Evolutionary conservation across 805 yeast species (phyloP).

Genomic region (Ogataea nakhonphanomensis): DNA sequence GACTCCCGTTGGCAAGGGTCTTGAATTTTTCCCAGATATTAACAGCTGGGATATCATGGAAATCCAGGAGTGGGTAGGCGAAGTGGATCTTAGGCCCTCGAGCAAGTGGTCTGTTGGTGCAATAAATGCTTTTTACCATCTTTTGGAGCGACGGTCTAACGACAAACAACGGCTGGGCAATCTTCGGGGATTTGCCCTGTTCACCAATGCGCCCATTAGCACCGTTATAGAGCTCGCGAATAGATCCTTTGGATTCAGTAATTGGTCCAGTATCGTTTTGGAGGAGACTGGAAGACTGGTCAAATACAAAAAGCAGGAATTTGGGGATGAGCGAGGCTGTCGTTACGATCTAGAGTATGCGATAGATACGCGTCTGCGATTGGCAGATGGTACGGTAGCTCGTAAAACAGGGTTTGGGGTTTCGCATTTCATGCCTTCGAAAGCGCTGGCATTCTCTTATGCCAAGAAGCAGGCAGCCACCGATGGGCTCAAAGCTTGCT

Average conservation of each 20-base stretch:
- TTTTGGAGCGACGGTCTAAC: constrained; percentile 16
- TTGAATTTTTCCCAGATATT: constrained; percentile 21
- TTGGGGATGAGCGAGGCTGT: constrained; percentile 19
- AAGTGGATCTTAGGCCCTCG: constrained; percentile 21
- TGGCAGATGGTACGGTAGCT: constrained; percentile 43
- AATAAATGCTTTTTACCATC: constrained; percentile 17
- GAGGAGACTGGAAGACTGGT: constrained; percentile 19
- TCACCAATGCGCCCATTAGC: constrained; percentile 19
- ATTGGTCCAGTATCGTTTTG: constrained; percentile 44
- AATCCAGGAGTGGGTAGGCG: constrained; percentile 20
- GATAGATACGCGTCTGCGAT: constrained; percentile 34
- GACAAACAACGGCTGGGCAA: constrained; percentile 10
- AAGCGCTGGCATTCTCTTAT: constrained; percentile 34
- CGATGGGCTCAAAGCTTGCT: constrained; percentile 42
- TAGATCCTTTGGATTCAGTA: constrained; percentile 47
- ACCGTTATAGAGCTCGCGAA: constrained; percentile 40
- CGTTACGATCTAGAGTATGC: constrained; percentile 18
- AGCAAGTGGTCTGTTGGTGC: constrained; percentile 27
- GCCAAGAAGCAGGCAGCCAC: constrained; percentile 48
- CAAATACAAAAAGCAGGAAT: constrained; percentile 9
- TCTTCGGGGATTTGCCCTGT: constrained; percentile 10
- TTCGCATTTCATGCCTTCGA: constrained; percentile 33
- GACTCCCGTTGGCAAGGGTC: background rate
- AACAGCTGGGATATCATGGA: constrained; percentile 22
- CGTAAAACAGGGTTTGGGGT: constrained; percentile 40